These are phyloP conservation scores for Sporisorium exsertum DNA, from an alignment of 1,284 basidiomycete species.

Conservation along the genomic window DNA sequence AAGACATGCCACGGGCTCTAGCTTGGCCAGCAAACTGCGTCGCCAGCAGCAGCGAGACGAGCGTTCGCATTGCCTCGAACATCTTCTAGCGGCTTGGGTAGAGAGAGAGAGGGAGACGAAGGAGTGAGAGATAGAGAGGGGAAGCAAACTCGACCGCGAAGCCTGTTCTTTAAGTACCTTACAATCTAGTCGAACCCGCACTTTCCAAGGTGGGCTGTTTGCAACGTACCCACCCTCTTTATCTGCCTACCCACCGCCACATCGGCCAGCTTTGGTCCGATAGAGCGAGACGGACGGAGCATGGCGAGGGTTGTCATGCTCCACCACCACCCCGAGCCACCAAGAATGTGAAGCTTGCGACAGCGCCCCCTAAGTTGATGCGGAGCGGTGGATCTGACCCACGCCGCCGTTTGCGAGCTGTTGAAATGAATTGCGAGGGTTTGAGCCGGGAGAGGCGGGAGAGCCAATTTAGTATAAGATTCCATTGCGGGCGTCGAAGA, in stretches of 20 bases:
- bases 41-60: conserved; percentile 6
- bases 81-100: neutral
- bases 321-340: neutral
- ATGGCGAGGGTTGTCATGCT: neutral
- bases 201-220: neutral
- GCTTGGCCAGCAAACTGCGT: neutral
- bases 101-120: neutral
- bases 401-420: neutral
- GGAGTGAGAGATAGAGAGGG: neutral
- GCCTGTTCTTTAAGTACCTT: neutral
- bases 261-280: neutral
- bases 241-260: neutral
- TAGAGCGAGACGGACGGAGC: neutral
- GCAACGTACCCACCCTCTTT: neutral
- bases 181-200: neutral
- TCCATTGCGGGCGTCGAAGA: neutral
- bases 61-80: conserved; percentile 2
- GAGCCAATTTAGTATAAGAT: neutral
- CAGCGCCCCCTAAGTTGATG: neutral
- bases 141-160: neutral
- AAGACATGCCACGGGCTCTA: conserved; percentile 5
- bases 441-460: neutral
- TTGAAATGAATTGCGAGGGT: neutral
- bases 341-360: neutral
- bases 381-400: too few species aligned